These are phyloP conservation scores for Aspergillus ostianus DNA, from an alignment of 495 filamentous ascomycete species.

Conservation along the genomic window DNA sequence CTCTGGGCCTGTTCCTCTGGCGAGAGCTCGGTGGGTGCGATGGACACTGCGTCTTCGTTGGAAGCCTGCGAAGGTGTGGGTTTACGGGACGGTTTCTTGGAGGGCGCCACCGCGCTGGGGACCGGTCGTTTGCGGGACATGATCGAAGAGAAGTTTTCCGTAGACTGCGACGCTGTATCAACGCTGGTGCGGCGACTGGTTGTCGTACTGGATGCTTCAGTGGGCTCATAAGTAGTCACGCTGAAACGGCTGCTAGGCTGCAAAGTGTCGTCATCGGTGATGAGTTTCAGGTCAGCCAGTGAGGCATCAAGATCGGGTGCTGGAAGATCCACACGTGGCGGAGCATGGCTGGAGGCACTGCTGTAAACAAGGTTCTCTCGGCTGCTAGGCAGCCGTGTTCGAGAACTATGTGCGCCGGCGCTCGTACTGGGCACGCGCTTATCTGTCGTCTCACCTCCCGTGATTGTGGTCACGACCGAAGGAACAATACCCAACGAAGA, in stretches of 20 bases:
- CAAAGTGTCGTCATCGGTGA: constrained; percentile 15
- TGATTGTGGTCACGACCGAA: constrained; percentile 41
- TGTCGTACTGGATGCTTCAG: constrained; percentile 34
- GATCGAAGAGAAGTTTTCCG: constrained; percentile 39
- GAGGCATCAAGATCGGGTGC: constrained; percentile 21
- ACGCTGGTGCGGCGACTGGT: constrained; percentile 45
- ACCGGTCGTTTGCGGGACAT: constrained; percentile 50
- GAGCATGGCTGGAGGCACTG: constrained; percentile 16
- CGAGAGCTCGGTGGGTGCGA: constrained; percentile 57
- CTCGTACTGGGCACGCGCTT: constrained; percentile 14
- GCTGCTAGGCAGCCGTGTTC: constrained; percentile 8
- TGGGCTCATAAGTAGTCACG: constrained; percentile 66
- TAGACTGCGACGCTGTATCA: constrained; percentile 34
- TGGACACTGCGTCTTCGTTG: constrained; percentile 43
- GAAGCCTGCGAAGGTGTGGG: constrained; percentile 53
- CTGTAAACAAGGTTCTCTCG: constrained; percentile 4
- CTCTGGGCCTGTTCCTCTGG: constrained; percentile 56
- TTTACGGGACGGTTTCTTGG: constrained; percentile 46
- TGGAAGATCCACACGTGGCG: constrained; percentile 27
- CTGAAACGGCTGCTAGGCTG: constrained; percentile 71
- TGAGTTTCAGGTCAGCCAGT: constrained; percentile 28
- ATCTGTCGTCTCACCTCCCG: constrained; percentile 25
- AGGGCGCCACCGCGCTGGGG: constrained; percentile 39
- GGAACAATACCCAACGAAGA: constrained; percentile 21
- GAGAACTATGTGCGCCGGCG: constrained; percentile 10